These are phyloP conservation scores for Rhizodiscina lignyota DNA, from an alignment of 495 filamentous ascomycete species.

Conservation along the genomic window DNA sequence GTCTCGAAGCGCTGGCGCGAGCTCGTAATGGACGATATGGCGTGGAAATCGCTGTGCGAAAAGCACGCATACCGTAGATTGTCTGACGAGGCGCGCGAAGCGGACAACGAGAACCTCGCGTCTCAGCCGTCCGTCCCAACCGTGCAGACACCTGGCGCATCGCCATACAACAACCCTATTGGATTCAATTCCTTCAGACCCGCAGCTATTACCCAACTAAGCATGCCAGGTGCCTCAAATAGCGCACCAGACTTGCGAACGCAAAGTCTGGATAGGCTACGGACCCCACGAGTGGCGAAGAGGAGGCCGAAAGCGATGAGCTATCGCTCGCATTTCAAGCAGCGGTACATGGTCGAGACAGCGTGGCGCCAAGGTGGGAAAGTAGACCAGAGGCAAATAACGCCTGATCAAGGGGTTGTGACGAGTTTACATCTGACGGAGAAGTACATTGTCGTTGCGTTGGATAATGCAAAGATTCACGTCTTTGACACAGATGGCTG, in stretches of 20 bases:
- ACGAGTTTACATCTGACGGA: slow-evolving; percentile 87
- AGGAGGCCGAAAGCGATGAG: slow-evolving; percentile 35
- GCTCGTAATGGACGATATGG: slow-evolving; percentile 84
- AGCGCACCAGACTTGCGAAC: slow-evolving; percentile 9
- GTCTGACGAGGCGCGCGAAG: slow-evolving; percentile 25
- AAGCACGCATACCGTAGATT: slow-evolving; percentile 72
- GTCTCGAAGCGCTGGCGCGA: slow-evolving; percentile 89
- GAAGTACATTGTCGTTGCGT: slow-evolving; percentile 91
- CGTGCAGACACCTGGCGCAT: background rate
- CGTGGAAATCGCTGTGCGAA: slow-evolving; percentile 91
- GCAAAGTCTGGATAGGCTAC: slow-evolving; percentile 12
- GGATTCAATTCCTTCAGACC: background rate
- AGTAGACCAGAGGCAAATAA: slow-evolving; percentile 66
- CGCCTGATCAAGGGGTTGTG: slow-evolving; percentile 89
- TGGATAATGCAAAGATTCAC: slow-evolving; percentile 97
- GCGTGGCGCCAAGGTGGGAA: slow-evolving; percentile 85
- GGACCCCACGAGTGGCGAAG: slow-evolving; percentile 1
- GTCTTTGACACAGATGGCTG: slow-evolving; percentile 88
- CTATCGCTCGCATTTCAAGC: slow-evolving; percentile 94
- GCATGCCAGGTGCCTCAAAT: slow-evolving; percentile 2
- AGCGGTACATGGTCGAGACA: slow-evolving; percentile 89
- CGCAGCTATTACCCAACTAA: background rate
- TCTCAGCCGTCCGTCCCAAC: slow-evolving; percentile 5
- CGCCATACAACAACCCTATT: background rate
- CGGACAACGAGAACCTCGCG: slow-evolving; percentile 1